A percentile compares a stretch with the other conserved stretches of the same genome.
Evolutionary conservation across 1,284 basidiomycete species (phyloP).

Genomic region (Heterobasidion irregulare): DNA sequence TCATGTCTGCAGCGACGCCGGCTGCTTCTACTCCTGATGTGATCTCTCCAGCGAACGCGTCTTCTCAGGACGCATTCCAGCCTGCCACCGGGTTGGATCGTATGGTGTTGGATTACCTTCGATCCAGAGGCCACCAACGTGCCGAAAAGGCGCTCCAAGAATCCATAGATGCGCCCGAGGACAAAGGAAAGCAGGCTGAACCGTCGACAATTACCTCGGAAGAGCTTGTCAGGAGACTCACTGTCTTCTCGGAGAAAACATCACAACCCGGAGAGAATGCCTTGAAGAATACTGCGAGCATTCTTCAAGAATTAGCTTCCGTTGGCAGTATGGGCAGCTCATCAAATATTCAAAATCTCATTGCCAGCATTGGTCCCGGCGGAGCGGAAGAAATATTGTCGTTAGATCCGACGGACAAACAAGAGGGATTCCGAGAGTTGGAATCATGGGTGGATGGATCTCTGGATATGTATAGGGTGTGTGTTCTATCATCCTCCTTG

Average conservation of each 20-base stretch:
- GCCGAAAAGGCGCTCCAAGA: slow-evolving; percentile 72
- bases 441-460: slow-evolving; percentile 94
- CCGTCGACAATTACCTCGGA: slow-evolving; percentile 39
- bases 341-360: slow-evolving; percentile 62
- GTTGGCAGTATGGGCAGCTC: slow-evolving; percentile 63
- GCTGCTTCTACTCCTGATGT: slow-evolving; percentile 27
- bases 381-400: slow-evolving; percentile 80
- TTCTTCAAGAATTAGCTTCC: slow-evolving; percentile 55
- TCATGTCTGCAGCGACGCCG: slow-evolving; percentile 38
- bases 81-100: slow-evolving; percentile 40
- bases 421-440: slow-evolving; percentile 80
- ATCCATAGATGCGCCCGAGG: slow-evolving; percentile 49
- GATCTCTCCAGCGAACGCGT: slow-evolving; percentile 14
- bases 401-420: slow-evolving; percentile 83
- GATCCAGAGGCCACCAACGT: slow-evolving; percentile 69
- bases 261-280: slow-evolving; percentile 57
- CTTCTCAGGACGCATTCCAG: slow-evolving; percentile 23
- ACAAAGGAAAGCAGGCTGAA: slow-evolving; percentile 44
- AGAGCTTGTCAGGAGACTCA: slow-evolving; percentile 59
- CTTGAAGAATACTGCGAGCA: slow-evolving; percentile 54
- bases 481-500: slow-evolving; percentile 17
- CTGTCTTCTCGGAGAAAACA: slow-evolving; percentile 57
- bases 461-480: slow-evolving; percentile 76
- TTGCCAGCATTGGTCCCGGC: slow-evolving; percentile 66
- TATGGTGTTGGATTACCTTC: slow-evolving; percentile 79